Evolutionary conservation across 371 early-diverging fungal species (phyloP), one percentile per base, ranked within the genome.

Genomic region (Lichtheimia ornata): DNA sequence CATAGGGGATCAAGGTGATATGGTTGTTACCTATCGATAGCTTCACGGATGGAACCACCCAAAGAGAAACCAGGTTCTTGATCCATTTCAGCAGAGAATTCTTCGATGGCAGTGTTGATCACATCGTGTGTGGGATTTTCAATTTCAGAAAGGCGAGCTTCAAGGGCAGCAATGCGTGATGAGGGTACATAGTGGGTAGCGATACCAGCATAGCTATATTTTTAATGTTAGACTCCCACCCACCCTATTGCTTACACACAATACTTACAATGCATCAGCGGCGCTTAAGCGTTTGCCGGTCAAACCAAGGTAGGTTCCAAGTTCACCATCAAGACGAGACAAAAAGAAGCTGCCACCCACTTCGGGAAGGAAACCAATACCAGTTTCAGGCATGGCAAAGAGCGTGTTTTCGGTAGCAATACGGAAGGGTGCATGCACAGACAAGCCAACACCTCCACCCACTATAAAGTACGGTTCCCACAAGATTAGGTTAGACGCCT

Each of bases 181-280:
- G 92, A 86, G n/a, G 97, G 96, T 11, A 98, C 91, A 69, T 87
- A 98, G 74, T 98, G 98, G 7, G 98, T 96, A 12, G 96, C 99
- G 66, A 98, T 86, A 41, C 66, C 66, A 44, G 67, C 28, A 30
- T 63, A 63, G 51, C 64, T 63, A 58, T 24, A 58, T 14, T 20
- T 15, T 20, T 17, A 5, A 22, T 11, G 15, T 49, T 40, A 22
- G 40, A 30, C 11, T 20, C 30, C 11, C 9, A 44, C 30, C 4
- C 0, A n/a, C 17, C 28, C 15, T 17, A 27, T 9, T 52, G 9
- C 14, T 17, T n/a, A 12, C 6, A 5, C 25, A 17, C n/a, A 51
- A 9, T 15, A 76, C 88, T 71, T 87, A 94, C 82, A 95, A 74
- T 14, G 92, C 92, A 66, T 97, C 97, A 42, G 79, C 72, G 22